Evolutionary conservation across 2,329 filamentous ascomycete species (phyloP).

Genomic region (Fusarium haematococcum): DNA sequence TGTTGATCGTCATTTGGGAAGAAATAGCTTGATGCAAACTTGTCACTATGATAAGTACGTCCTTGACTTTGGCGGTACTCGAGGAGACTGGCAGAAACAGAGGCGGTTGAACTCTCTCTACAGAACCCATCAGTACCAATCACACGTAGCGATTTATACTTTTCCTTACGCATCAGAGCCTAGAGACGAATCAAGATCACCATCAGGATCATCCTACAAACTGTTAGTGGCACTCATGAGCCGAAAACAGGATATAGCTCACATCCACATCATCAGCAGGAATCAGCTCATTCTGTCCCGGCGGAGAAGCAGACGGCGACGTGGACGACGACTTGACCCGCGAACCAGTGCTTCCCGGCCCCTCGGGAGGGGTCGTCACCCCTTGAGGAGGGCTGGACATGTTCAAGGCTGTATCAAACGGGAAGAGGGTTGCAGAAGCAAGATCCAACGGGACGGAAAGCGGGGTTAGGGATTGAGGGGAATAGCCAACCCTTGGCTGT

Average conservation of each 20-base stretch:
- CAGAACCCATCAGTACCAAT: background rate
- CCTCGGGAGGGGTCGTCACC: background rate
- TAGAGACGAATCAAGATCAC: background rate
- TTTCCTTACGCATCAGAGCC: background rate
- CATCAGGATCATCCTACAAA: background rate
- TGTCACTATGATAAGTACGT: slow-evolving; percentile 7
- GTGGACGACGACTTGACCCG: background rate
- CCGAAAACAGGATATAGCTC: background rate
- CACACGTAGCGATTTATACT: background rate
- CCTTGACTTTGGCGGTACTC: slow-evolving; percentile 1
- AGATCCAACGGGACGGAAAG: background rate
- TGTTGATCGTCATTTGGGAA: slow-evolving; percentile 7
- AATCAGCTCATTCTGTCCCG: background rate
- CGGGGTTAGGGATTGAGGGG: background rate
- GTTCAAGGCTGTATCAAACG: background rate
- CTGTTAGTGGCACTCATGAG: background rate
- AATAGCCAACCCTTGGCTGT: background rate
- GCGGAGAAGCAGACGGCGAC: background rate
- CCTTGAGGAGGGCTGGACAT: background rate
- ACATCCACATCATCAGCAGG: background rate
- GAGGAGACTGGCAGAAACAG: background rate
- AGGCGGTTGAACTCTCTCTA: slow-evolving; percentile 4
- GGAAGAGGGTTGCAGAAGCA: background rate
- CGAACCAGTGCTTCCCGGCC: background rate
- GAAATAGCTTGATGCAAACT: background rate